Evolutionary conservation across 306 rosid species (phyloP).

Genomic region (Prinsepia uniflora): DNA sequence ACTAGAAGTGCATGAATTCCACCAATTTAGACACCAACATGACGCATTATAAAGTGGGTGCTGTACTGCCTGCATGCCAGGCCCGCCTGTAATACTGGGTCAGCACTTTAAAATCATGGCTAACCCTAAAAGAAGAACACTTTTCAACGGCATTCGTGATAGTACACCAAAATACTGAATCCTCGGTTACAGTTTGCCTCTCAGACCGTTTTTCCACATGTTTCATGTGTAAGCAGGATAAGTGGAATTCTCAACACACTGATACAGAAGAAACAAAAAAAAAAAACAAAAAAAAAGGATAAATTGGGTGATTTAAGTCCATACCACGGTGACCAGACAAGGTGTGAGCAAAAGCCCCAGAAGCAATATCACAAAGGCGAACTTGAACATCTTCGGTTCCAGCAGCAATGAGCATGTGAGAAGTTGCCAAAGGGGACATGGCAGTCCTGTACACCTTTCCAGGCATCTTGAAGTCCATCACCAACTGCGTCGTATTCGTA

Average conservation of each 20-base stretch:
- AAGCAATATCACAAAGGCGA: conserved; percentile 91
- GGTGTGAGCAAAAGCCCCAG: conserved; percentile 90
- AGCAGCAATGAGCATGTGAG: conserved; percentile 86
- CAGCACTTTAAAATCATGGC: not conserved
- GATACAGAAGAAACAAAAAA: not conserved
- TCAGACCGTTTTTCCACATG: not conserved
- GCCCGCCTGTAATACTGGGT: not conserved
- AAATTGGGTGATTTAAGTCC: not conserved
- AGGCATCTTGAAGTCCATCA: conserved; percentile 77
- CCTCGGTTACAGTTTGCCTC: not conserved
- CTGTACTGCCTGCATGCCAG: not conserved
- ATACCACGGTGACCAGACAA: conserved; percentile 94
- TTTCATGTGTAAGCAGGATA: not conserved
- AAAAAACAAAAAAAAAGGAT: not conserved
- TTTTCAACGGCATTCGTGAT: not conserved
- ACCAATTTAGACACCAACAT: not conserved
- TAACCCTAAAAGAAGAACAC: not conserved
- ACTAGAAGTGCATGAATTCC: not conserved
- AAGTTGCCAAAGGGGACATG: conserved; percentile 80
- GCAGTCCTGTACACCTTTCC: conserved; percentile 88
- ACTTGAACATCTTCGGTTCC: conserved; percentile 98
- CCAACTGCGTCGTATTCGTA: conserved; percentile 89
- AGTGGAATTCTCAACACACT: not conserved
- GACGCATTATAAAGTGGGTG: not conserved
- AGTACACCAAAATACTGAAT: not conserved